Percentiles rank a stretch among this genome's conserved stretches.
These are phyloP conservation scores for Neurospora intermedia DNA, from an alignment of 495 filamentous ascomycete species.

Conservation along the genomic window DNA sequence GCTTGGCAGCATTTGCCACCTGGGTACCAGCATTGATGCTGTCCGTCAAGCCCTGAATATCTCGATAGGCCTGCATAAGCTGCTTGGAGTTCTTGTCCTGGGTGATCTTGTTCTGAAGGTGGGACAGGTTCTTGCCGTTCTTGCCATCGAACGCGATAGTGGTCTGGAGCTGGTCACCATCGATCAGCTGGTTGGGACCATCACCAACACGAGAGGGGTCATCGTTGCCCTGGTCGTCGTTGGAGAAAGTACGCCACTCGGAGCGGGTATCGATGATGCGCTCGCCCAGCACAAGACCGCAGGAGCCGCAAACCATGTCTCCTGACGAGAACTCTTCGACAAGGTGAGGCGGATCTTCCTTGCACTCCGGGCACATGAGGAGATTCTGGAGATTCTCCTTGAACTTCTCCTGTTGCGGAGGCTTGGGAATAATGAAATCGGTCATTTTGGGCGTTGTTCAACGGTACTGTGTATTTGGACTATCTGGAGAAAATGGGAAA, in stretches of 20 bases:
- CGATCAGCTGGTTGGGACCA: conserved; percentile 71
- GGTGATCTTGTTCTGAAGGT: conserved; percentile 77
- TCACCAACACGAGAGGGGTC: conserved; percentile 98
- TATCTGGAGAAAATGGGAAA: neutral
- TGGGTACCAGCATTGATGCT: conserved; percentile 68
- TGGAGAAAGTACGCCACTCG: conserved; percentile 97
- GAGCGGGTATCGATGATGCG: conserved; percentile 89
- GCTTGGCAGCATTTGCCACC: conserved; percentile 78
- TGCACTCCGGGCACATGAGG: conserved; percentile 80
- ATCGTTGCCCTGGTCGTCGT: conserved; percentile 88
- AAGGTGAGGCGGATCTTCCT: conserved; percentile 82
- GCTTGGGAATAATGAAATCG: neutral
- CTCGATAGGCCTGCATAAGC: conserved; percentile 72
- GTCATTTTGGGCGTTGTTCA: conserved; percentile 9
- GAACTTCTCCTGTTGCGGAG: conserved; percentile 15
- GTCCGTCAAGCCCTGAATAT: conserved; percentile 82
- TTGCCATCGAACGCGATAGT: conserved; percentile 74
- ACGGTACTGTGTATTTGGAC: neutral
- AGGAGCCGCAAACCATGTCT: conserved; percentile 85
- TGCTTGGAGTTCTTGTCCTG: conserved; percentile 74
- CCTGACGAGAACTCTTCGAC: conserved; percentile 84
- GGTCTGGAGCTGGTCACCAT: conserved; percentile 88
- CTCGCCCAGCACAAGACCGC: conserved; percentile 83
- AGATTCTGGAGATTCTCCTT: conserved; percentile 67
- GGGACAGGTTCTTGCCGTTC: conserved; percentile 61